Base-by-base conservation (phyloP, 208 protist genomes). In the Leishmania lainsoni region DNA sequence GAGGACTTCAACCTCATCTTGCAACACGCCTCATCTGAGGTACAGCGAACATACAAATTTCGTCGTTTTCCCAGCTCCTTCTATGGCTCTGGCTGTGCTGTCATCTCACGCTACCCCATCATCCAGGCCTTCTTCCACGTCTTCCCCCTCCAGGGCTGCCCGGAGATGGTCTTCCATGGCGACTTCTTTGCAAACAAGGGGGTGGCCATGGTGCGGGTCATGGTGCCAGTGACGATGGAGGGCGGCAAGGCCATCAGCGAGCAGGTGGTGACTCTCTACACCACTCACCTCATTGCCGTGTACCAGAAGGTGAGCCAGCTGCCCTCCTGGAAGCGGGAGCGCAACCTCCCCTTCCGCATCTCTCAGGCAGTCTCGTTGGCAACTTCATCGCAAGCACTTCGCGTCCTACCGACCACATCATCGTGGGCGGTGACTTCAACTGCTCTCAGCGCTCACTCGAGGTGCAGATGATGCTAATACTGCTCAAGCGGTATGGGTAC, bases 161-260 rank as follows among this genome's bases (percentile, higher is more conserved):
- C 94, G 0, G 92, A 97, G 83, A 92, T 94, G 85, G 77, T 97
- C 12, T 83, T 96, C 16, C 94, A 97, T 79, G 94, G 94, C 6
- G 94, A 97, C 79, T 97, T 95, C 88, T 97, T 95, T 65, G 91
- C 94, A 0, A 97, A 97, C 86, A 97, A 97, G 81, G 94, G 94
- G 2, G 92, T 81, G 0, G 92, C 94, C 51, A 85, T 93, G 66
- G 81, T 96, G 12, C 87, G 90, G 59, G 65, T 97, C 5, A 78
- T 86, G 70, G 91, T 96, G 58, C 94, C 94, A 32, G 80, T 91
- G 29, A 74, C 80, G 5, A 63, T 52, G 12, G 79, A 75, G 14
- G 78, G 74, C 26, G 81, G 75, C 59, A 42, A 68, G 16, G 86
- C 68, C 39, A 73, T 63, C 29, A 77, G 69, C 5, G 79, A 75